A percentile compares a stretch with the other conserved stretches of the same genome.
These are phyloP conservation scores for Chimonanthus praecox DNA, from an alignment of 164 flowering plant genomes.

Conservation along the genomic window DNA sequence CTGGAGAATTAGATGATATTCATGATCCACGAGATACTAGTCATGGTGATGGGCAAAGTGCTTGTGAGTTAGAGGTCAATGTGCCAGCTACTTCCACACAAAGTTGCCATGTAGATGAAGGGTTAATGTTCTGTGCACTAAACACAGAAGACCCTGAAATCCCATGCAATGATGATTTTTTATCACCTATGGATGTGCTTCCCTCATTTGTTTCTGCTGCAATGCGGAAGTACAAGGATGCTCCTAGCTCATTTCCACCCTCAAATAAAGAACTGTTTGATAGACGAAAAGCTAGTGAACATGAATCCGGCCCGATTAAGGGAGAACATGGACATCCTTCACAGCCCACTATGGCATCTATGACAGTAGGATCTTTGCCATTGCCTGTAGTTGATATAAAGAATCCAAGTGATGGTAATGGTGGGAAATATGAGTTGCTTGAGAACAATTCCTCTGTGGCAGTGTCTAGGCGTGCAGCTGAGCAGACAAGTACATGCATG, in stretches of 20 bases:
- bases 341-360: slow-evolving; percentile 20
- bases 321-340: slow-evolving; percentile 21
- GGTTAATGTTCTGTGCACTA: slow-evolving; percentile 47
- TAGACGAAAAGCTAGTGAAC: slow-evolving; percentile 23
- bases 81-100: slow-evolving; percentile 15
- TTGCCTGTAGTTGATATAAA: slow-evolving; percentile 14
- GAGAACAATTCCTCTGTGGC: slow-evolving; percentile 13
- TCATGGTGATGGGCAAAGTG: slow-evolving; percentile 7
- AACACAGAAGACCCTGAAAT: slow-evolving; percentile 72
- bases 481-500: slow-evolving; percentile 16
- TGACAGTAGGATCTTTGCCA: slow-evolving; percentile 14
- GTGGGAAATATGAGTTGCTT: slow-evolving; percentile 25
- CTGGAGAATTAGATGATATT: slow-evolving; percentile 14
- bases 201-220: slow-evolving; percentile 18
- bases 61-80: slow-evolving; percentile 21
- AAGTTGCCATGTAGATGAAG: slow-evolving; percentile 31
- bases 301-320: slow-evolving; percentile 12
- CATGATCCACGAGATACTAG: slow-evolving; percentile 9
- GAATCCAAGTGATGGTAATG: slow-evolving; percentile 17
- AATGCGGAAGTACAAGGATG: slow-evolving; percentile 15
- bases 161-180: slow-evolving; percentile 68
- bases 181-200: slow-evolving; percentile 20
- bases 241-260: slow-evolving; percentile 17
- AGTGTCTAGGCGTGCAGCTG: slow-evolving; percentile 13
- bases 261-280: slow-evolving; percentile 19